Evolutionary conservation across 1,139 yeast species (phyloP).

Genomic region (Hyphopichia burtonii): DNA sequence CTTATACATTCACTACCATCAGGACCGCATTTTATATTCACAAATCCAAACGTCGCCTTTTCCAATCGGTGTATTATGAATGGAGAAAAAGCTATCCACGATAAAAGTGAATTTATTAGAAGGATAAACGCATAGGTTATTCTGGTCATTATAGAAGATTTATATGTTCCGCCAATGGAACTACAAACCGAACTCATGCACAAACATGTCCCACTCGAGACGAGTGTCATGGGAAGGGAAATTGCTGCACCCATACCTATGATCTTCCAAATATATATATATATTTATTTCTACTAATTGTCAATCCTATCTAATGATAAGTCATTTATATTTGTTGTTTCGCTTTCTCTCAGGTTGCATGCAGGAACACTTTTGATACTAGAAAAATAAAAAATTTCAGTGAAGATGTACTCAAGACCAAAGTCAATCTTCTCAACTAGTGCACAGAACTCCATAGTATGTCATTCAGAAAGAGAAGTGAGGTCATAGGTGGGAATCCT

Average conservation of each 20-base stretch:
- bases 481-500: constrained; percentile 41
- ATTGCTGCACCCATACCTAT: constrained; percentile 71
- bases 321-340: background rate
- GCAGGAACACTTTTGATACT: background rate
- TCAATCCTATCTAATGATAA: too few species aligned
- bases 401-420: background rate
- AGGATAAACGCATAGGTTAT: constrained; percentile 81
- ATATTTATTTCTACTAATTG: too few species aligned
- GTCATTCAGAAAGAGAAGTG: constrained; percentile 75
- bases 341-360: background rate
- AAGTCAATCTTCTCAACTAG: too few species aligned
- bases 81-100: constrained; percentile 90
- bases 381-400: background rate
- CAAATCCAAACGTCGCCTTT: constrained; percentile 65
- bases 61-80: constrained; percentile 77
- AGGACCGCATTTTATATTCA: constrained; percentile 62
- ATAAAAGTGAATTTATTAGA: constrained; percentile 71
- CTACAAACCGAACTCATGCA: constrained; percentile 65
- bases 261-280: background rate
- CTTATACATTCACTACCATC: constrained; percentile 87
- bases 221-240: constrained; percentile 68
- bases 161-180: constrained; percentile 39
- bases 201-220: constrained; percentile 72
- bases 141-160: constrained; percentile 67
- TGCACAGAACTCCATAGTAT: constrained; percentile 24